Percentiles rank a stretch among this genome's conserved stretches.
These are phyloP conservation scores for Agastache rugosa DNA, from an alignment of 257 asterid genomes.

Conservation along the genomic window DNA sequence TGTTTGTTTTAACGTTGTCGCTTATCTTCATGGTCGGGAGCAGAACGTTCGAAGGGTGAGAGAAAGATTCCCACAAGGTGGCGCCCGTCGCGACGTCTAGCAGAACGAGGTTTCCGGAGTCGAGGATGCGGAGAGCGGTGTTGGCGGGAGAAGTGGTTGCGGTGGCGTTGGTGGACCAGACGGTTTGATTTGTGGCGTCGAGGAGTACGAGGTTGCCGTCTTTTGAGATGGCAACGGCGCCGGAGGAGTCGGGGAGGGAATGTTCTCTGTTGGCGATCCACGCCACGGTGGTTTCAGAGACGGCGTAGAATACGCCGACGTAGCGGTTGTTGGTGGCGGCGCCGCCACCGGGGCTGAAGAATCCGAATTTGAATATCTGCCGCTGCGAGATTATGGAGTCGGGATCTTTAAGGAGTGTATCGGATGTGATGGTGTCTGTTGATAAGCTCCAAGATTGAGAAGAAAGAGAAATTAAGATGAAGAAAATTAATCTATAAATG, in stretches of 20 bases:
- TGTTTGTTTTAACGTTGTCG: slow-evolving; percentile 43
- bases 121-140: slow-evolving; percentile 38
- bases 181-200: not conserved
- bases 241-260: slow-evolving; percentile 8
- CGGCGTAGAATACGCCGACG: slow-evolving; percentile 5
- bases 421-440: slow-evolving; percentile 1
- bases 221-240: not conserved
- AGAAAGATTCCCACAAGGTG: slow-evolving; percentile 50
- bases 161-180: slow-evolving; percentile 10
- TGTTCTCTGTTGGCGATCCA: slow-evolving; percentile 8
- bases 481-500: not conserved
- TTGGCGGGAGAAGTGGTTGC: not conserved
- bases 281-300: not conserved
- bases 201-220: slow-evolving; percentile 3
- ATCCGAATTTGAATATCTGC: not conserved
- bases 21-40: slow-evolving; percentile 41
- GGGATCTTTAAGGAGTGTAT: not conserved
- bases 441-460: not conserved
- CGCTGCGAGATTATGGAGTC: not conserved
- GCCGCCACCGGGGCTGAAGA: slow-evolving; percentile 1
- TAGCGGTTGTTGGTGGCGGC: not conserved
- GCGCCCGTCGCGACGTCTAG: slow-evolving; percentile 34
- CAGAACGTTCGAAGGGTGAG: slow-evolving; percentile 40
- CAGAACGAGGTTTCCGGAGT: slow-evolving; percentile 51
- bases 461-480: not conserved